Base-by-base conservation (phyloP, 2,329 filamentous ascomycete species). In the Pseudopithomyces maydicus region DNA sequence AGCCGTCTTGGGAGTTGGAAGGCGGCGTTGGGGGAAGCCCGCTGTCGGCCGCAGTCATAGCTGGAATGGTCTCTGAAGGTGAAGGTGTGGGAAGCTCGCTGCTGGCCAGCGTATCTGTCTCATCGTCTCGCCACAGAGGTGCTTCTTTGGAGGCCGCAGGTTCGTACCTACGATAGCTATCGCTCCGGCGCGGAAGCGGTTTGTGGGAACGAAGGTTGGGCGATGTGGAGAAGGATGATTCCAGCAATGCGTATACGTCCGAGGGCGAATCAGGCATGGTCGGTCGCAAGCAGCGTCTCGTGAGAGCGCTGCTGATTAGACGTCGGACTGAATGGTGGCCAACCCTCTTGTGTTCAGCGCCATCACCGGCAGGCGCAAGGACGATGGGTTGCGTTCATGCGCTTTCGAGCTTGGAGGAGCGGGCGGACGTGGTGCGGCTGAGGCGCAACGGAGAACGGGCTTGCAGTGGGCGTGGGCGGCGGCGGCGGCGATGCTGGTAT, bases 1-100 rank as follows among this genome's bases (percentile, higher is more conserved):
- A 53, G 17, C 71, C 64, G 55, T 74, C 69, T n/a, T 71, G 70
- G 26, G 69, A 72, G 52, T 71, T 73, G 6, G 76, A 78, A 12
- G 79, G 79, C 29, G 79, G 79, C 11, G 79, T 81, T 11, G 78
- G 79, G 38, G 79, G 79, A 17, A 81, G 72, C 36, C 74, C 77
- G 46, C 65, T 72, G 54, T 75, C 70, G 56, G 74, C 61, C 29
- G 65, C 62, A 50, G 58, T 65, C 46, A 68, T 43, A 22, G 38
- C 36, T 51, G 23, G 38, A 19, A 65, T 42, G 47, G 55, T 61
- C 1, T 73, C 69, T 33, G 72, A 72, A 20, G 65, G 64, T 15
- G 75, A 64, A 29, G 69, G 70, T 15, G 71, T 68, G 17, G 57
- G 58, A 38, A 71, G 58, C 54, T 67, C 62, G 58, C 59, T 69